Evolutionary conservation across 345 rosid species (phyloP).

Genomic region (Cardamine resedifolia): DNA sequence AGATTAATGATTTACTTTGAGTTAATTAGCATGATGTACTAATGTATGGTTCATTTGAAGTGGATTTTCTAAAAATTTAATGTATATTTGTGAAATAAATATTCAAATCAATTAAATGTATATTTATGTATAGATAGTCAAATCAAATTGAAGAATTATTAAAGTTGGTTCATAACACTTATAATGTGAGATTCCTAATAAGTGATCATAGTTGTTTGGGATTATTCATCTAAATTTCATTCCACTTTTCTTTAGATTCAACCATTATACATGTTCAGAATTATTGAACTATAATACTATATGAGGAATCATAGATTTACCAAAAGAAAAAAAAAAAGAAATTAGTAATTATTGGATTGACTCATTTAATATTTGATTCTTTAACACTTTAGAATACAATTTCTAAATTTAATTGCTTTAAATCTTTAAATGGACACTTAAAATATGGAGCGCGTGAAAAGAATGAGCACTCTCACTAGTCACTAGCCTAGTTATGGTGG

Average conservation of each 20-base stretch:
- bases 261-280: not conserved
- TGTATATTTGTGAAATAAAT: not conserved
- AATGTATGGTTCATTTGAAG: not conserved
- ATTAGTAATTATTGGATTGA: not conserved
- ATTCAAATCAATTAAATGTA: not conserved
- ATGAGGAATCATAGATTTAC: not conserved
- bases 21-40: not conserved
- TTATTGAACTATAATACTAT: not conserved
- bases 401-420: not conserved
- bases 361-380: not conserved
- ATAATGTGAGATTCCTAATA: not conserved
- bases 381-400: not conserved
- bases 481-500: slow-evolving; percentile 19
- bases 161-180: not conserved
- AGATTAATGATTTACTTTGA: not conserved
- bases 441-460: not conserved
- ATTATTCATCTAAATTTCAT: not conserved
- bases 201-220: not conserved
- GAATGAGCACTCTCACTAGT: slow-evolving; percentile 19
- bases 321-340: no score
- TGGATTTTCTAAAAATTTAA: not conserved
- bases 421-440: not conserved
- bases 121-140: not conserved
- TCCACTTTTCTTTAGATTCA: not conserved
- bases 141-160: not conserved